Evolutionary conservation across 495 filamentous ascomycete genomes (phyloP).

Genomic region (Wilcoxina mikolae): DNA sequence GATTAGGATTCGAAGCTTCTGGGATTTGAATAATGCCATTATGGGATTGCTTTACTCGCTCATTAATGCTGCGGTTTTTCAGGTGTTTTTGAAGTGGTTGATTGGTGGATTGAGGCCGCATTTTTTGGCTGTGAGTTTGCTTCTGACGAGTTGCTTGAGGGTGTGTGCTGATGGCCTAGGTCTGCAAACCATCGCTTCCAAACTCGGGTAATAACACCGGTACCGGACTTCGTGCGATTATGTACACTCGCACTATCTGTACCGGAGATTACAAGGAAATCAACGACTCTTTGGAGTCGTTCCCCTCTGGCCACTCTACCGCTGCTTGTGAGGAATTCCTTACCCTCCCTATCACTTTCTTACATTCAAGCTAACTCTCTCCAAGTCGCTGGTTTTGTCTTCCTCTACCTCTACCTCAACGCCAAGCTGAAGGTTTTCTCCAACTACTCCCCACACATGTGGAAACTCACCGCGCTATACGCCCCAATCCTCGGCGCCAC

Average conservation of each 20-base stretch:
- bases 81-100: conserved; percentile 40
- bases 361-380: not conserved
- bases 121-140: conserved; percentile 40
- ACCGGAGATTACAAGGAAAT: conserved; percentile 34
- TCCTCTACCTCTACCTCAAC: conserved; percentile 41
- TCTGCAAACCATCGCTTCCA: conserved; percentile 3
- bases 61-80: conserved; percentile 41
- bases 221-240: conserved; percentile 35
- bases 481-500: conserved; percentile 43
- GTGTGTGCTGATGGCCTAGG: conserved; percentile 15
- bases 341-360: not conserved
- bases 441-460: conserved; percentile 48
- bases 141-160: too few species aligned
- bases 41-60: conserved; percentile 46
- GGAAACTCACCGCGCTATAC: conserved; percentile 46
- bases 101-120: conserved; percentile 40
- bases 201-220: conserved; percentile 25
- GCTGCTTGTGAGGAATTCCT: conserved; percentile 29
- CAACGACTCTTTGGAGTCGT: conserved; percentile 36
- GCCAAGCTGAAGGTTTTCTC: conserved; percentile 42
- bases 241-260: conserved; percentile 39
- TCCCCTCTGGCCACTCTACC: conserved; percentile 42
- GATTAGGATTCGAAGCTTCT: conserved; percentile 48
- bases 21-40: conserved; percentile 50
- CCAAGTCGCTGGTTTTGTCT: conserved; percentile 35